Percentiles rank a stretch among this genome's conserved stretches.
Evolutionary conservation across 2,329 filamentous ascomycete genomes (phyloP).

Genomic region (Massarina eburnea): DNA sequence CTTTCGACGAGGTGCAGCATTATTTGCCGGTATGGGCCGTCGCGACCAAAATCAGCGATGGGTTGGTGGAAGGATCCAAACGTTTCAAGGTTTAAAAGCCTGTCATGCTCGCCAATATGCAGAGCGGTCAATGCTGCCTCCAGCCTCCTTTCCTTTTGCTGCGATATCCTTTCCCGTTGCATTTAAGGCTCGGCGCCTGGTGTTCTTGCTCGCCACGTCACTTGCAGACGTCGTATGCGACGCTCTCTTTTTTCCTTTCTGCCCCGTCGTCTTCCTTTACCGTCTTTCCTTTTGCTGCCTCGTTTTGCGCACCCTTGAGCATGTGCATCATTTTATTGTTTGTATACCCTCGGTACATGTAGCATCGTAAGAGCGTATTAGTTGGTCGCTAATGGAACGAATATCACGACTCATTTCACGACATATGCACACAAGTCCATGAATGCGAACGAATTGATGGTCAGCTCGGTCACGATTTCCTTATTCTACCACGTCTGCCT

Average conservation of each 20-base stretch:
- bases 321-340: conserved; percentile 8
- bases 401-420: conserved; percentile 12
- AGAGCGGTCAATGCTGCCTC: conserved; percentile 25
- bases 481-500: conserved; percentile 2
- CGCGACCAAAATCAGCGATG: conserved; percentile 73
- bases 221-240: conserved; percentile 24
- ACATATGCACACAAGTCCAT: not conserved
- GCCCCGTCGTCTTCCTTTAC: too few relatives aligned
- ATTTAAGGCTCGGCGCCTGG: conserved; percentile 35
- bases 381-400: conserved; percentile 25
- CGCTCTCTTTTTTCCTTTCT: conserved; percentile 5
- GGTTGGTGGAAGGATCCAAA: conserved; percentile 79
- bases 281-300: conserved; percentile 5
- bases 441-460: not conserved
- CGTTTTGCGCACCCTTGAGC: conserved; percentile 8
- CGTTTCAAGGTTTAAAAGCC: conserved; percentile 51
- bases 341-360: conserved; percentile 11
- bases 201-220: conserved; percentile 26
- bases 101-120: conserved; percentile 21
- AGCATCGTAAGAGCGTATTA: conserved; percentile 18
- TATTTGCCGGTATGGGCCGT: conserved; percentile 81
- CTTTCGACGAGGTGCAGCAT: conserved; percentile 75
- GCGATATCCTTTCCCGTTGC: conserved; percentile 34
- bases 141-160: conserved; percentile 25
- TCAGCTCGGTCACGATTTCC: not conserved